Percentiles rank a stretch among this genome's conserved stretches.
phyloP scores from a whole-genome alignment of 345 rosid genomes.

The Camelina hispida region DNA sequence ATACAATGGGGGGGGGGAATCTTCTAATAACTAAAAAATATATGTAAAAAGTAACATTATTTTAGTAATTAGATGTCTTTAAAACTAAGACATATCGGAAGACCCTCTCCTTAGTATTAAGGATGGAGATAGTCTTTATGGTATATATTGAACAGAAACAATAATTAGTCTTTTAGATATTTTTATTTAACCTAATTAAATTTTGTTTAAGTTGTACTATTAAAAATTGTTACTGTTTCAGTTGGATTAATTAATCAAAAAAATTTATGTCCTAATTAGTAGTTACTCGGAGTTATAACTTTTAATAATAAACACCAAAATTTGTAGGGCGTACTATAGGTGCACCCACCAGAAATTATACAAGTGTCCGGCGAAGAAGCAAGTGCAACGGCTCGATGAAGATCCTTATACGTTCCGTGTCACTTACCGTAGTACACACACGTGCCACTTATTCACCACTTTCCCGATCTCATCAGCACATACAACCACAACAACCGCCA shows the following conservation, averaged over 20 bases:
- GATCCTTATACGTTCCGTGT: constrained; percentile 61
- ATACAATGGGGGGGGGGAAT: no score
- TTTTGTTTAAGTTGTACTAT: no score
- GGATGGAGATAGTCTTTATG: no score
- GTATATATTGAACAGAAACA: neutral
- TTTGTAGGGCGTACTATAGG: constrained; percentile 66
- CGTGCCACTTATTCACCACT: constrained; percentile 58
- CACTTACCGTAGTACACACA: constrained; percentile 59
- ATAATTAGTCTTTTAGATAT: neutral
- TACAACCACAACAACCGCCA: neutral
- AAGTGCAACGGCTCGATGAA: constrained; percentile 66
- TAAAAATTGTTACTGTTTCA: no score
- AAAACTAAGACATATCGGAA: no score
- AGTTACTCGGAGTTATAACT: neutral
- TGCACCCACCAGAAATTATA: constrained; percentile 74
- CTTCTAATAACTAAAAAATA: no score
- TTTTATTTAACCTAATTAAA: neutral
- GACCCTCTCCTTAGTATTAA: no score
- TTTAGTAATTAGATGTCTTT: no score
- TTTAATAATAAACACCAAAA: neutral
- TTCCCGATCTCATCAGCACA: neutral
- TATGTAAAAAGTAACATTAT: no score
- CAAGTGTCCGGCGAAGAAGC: constrained; percentile 76
- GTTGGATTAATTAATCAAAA: neutral
- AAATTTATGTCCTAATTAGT: neutral